Evolutionary conservation across 2,329 filamentous ascomycete genomes (phyloP), one percentile per base, ranked within the genome.

Genomic region (Penicillium sp.): DNA sequence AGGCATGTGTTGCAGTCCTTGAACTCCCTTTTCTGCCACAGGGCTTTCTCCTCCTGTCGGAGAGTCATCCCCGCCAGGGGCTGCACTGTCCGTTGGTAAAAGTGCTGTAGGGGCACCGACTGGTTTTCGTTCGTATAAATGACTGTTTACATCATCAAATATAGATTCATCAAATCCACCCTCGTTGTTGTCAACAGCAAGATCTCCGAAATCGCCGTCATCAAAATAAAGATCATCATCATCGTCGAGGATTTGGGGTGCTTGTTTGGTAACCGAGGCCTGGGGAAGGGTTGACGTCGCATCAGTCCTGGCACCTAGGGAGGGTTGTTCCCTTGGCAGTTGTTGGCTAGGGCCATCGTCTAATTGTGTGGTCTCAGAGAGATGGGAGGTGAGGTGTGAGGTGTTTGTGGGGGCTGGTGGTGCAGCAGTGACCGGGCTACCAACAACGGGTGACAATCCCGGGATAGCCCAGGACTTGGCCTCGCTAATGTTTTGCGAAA

Each of bases 161-260:
- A 78, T 73, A 9, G 76, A 76, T 61, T 80, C 78, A 55, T 80
- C 77, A 59, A 80, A 79, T 1, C 59, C 61, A 30, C 67, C 67
- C n/a, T 65, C 67, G 10, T 66, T 64, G 19, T 68, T 60, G 12
- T 73, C 67, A 5, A 66, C 61, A 17, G 63, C 63, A 12, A 77
- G 61, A 28, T 78, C 75, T 36, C 71, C 76, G 56, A 77, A 77
- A 50, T 76, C 73, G 25, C 77, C 77, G 61, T 79, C 77, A 50
- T 79, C 77, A 57, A 77, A 79, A 50, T 79, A 79, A 28, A 79
- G 57, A 54, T 79, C 76, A 46, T 77, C 75, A 28, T 76, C 68
- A 5, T 66, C 60, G 33, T 63, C 59, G 6, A 64, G 25, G 14
- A 57, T 28, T 33, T 61, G 59, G 41, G 56, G 44, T 5, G 35